Conservation (phyloP, 768 basidiomycete species). For the Calocybe cyanea region DNA sequence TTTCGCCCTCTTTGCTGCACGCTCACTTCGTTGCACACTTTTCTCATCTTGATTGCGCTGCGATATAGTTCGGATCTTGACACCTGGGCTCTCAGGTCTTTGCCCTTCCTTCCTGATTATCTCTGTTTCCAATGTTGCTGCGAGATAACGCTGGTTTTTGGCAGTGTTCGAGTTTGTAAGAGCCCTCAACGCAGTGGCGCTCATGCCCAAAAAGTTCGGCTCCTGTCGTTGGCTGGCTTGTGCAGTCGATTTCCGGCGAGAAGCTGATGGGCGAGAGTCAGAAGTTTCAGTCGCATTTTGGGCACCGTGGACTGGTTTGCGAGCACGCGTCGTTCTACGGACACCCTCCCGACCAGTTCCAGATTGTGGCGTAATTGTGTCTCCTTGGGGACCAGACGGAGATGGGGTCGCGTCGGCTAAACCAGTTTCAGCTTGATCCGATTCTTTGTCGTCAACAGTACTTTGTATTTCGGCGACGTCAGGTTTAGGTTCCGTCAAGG, state of each 20-base stretch:
- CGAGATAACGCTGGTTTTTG: conserved; percentile 64
- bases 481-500: neutral
- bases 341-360: conserved; percentile 9
- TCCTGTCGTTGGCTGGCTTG: conserved; percentile 26
- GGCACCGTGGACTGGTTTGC: conserved; percentile 34
- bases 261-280: conserved; percentile 22
- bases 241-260: conserved; percentile 42
- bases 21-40: conserved; percentile 45
- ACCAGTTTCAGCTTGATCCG: neutral
- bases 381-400: conserved; percentile 3
- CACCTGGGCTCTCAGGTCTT: conserved; percentile 76
- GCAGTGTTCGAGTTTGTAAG: conserved; percentile 71
- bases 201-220: conserved; percentile 61
- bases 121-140: conserved; percentile 62
- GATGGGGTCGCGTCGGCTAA: conserved; percentile 1
- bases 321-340: conserved; percentile 50
- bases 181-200: conserved; percentile 60
- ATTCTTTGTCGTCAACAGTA: neutral
- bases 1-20: conserved; percentile 60
- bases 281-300: conserved; percentile 36
- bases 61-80: conserved; percentile 63
- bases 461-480: neutral
- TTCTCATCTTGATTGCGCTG: conserved; percentile 69
- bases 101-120: conserved; percentile 65
- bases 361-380: conserved; percentile 1